Conservation (phyloP, 2,329 filamentous ascomycete genomes). For the Paraphaeosphaeria minitans region DNA sequence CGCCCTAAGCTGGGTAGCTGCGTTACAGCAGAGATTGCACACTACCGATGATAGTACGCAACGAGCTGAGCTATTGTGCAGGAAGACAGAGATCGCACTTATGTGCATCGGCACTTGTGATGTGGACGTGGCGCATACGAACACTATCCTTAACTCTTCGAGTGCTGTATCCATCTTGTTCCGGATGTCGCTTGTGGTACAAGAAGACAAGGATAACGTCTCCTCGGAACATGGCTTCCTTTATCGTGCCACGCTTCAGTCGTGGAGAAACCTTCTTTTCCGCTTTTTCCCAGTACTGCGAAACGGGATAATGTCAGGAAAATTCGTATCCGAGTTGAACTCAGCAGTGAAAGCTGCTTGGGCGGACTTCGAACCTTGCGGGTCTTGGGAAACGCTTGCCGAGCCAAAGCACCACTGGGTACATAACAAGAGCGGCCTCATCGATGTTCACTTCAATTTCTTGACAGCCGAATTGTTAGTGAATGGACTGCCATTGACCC, state of each 20-base stretch:
- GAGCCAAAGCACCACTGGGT: slow-evolving; percentile 12
- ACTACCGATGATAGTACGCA: slow-evolving; percentile 28
- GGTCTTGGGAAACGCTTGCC: slow-evolving; percentile 1
- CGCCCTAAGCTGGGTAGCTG: slow-evolving; percentile 49
- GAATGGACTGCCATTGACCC: slow-evolving; percentile 55
- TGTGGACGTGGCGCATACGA: slow-evolving; percentile 41
- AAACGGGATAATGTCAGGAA: neutral
- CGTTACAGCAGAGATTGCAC: slow-evolving; percentile 38
- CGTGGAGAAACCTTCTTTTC: slow-evolving; percentile 17
- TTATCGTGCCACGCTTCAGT: slow-evolving; percentile 16
- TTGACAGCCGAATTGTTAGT: slow-evolving; percentile 60
- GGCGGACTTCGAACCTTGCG: slow-evolving; percentile 8
- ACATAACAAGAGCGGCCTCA: neutral
- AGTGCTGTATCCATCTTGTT: slow-evolving; percentile 16
- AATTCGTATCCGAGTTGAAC: neutral
- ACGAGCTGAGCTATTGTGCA: slow-evolving; percentile 35
- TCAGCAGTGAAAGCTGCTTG: slow-evolving; percentile 13
- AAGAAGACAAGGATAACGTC: slow-evolving; percentile 14
- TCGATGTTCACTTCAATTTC: slow-evolving; percentile 55
- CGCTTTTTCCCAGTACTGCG: slow-evolving; percentile 11
- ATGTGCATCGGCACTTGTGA: slow-evolving; percentile 53
- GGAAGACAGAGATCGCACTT: slow-evolving; percentile 48
- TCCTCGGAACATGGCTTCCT: slow-evolving; percentile 13
- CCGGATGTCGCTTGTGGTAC: slow-evolving; percentile 21
- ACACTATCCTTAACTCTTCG: slow-evolving; percentile 27